These are phyloP conservation scores for Xylaria acuta DNA, from an alignment of 495 filamentous ascomycete species.

Conservation along the genomic window DNA sequence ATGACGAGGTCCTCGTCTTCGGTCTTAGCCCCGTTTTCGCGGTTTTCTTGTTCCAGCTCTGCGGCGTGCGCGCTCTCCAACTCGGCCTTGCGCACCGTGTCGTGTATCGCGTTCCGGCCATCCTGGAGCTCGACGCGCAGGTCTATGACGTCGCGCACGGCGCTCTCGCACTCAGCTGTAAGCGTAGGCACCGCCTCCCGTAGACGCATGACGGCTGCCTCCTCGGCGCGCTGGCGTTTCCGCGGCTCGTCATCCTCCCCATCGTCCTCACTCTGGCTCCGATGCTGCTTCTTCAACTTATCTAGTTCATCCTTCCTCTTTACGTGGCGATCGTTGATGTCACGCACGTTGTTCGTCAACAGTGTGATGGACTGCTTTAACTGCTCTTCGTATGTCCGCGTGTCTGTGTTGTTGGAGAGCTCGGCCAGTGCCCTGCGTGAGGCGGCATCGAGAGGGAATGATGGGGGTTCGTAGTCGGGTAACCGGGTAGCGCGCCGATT, in stretches of 20 bases:
- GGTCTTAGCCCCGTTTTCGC: constrained; percentile 24
- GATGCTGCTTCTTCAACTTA: constrained; percentile 37
- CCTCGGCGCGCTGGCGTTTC: constrained; percentile 43
- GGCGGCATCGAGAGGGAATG: constrained; percentile 52
- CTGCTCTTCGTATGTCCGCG: constrained; percentile 47
- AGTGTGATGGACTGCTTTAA: constrained; percentile 43
- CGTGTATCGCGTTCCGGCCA: constrained; percentile 45
- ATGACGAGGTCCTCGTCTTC: constrained; percentile 39
- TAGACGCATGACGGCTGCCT: constrained; percentile 44
- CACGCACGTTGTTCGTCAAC: constrained; percentile 50
- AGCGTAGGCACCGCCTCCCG: constrained; percentile 46
- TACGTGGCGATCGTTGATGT: constrained; percentile 59
- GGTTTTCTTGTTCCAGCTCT: constrained; percentile 26
- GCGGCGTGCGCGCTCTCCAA: constrained; percentile 53
- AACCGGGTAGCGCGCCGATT: constrained; percentile 42
- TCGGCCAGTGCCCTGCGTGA: constrained; percentile 42
- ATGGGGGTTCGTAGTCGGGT: constrained; percentile 65
- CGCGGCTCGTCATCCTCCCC: constrained; percentile 43
- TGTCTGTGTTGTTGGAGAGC: constrained; percentile 40
- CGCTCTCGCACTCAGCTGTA: constrained; percentile 50
- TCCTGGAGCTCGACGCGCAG: constrained; percentile 55
- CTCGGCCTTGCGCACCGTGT: constrained; percentile 56
- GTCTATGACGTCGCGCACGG: constrained; percentile 54
- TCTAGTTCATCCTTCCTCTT: constrained; percentile 56
- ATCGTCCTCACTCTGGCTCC: constrained; percentile 32